Percentiles rank a stretch among this genome's conserved stretches.
phyloP scores from a whole-genome alignment of 2,329 filamentous ascomycete genomes.

The Polytolypa hystricis region DNA sequence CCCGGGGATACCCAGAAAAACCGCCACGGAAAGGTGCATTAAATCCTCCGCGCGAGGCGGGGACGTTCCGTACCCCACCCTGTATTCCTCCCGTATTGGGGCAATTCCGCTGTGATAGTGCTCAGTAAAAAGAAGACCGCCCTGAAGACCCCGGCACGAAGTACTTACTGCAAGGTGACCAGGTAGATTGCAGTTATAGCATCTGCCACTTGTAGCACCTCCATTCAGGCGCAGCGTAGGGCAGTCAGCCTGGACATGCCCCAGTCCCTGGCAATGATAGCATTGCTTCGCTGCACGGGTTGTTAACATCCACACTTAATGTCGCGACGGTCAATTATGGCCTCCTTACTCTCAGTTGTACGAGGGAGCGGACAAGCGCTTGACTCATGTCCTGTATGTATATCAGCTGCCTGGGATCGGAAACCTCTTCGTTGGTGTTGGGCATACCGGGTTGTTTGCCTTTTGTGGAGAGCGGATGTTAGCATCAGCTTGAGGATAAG shows the following conservation, averaged over 20 bases:
- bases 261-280: constrained; percentile 98
- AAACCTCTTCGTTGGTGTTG: constrained; percentile 9
- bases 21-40: constrained; percentile 59
- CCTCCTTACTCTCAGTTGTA: constrained; percentile 69
- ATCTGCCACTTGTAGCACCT: constrained; percentile 66
- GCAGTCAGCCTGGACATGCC: constrained; percentile 97
- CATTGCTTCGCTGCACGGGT: constrained; percentile 73
- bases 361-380: constrained; percentile 94
- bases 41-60: constrained; percentile 55
- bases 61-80: constrained; percentile 50
- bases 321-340: background rate
- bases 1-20: constrained; percentile 47
- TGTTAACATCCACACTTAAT: constrained; percentile 12
- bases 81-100: constrained; percentile 42
- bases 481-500: constrained; percentile 9
- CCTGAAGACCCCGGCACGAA: no score
- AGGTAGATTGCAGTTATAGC: constrained; percentile 91
- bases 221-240: constrained; percentile 87
- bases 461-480: constrained; percentile 16
- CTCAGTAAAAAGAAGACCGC: constrained; percentile 5
- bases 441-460: constrained; percentile 37
- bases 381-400: constrained; percentile 69
- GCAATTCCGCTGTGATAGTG: constrained; percentile 22
- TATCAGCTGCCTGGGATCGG: constrained; percentile 9
- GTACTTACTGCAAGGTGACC: constrained; percentile 76